Base-by-base conservation (phyloP, 352 stramenopile species). In the Phytophthora podocarpi region DNA sequence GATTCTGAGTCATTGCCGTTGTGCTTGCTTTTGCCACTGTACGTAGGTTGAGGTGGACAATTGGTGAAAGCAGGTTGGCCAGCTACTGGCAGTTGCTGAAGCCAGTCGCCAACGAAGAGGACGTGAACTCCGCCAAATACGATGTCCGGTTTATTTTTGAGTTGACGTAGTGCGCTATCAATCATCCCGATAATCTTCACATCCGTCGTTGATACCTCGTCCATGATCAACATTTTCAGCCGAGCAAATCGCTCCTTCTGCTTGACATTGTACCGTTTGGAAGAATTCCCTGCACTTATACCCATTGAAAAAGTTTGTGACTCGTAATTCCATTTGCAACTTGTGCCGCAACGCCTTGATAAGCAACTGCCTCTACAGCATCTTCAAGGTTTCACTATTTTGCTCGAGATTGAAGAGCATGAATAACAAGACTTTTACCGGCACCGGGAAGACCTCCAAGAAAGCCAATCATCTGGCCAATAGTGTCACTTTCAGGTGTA, bases 341-440 rank as follows among this genome's bases (percentile, higher is more conserved):
- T 58, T 66, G 54, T 31, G 62, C 62, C 18, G 62, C 62, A 2
- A 71, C 48, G 16, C 55, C 62, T 47, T 66, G 62, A 26, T 62
- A 65, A 4, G 49, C 54, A 15, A 41, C 39, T 4, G 63, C 64
- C 7, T 39, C 45, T 27, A 71, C 28, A 26, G 62, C 30, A 28
- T 56, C 49, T 12, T 42, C 12, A 13, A 10, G 6, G 7, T 50
- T 59, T 50, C 63, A 72, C 18, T 36, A 36, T 11, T 30, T 35
- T 5, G 53, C 42, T 8, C 59, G 39, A 2, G 15, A 26, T 54
- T 63, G 62, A 4, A 71, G 12, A 9, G 45, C 62, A 21, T 31
- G 21, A 28, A 71, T 66, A 0, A 71, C 55, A 3, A 27, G 20
- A 36, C 48, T 62, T 45, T 71, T 71, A n/a, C 55, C 62, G 12